Percentiles rank a stretch among this genome's conserved stretches.
These are phyloP conservation scores for Starmerella potacharoeniae DNA, from an alignment of 805 yeast species.

Conservation along the genomic window DNA sequence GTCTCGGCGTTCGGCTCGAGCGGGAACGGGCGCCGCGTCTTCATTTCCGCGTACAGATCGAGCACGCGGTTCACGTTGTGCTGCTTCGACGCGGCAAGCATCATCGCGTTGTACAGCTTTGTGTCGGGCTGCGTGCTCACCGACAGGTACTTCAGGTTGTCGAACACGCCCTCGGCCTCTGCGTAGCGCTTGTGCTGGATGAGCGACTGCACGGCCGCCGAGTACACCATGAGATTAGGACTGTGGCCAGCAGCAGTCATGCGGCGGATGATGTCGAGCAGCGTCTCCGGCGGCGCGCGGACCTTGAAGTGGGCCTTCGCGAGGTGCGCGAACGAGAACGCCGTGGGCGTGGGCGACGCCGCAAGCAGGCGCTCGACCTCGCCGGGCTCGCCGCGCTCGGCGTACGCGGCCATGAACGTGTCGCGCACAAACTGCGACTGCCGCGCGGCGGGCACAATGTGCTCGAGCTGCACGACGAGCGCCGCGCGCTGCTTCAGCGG, in stretches of 20 bases:
- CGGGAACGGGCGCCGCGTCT: constrained; percentile 27
- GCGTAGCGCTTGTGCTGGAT: constrained; percentile 39
- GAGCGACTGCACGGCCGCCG: constrained; percentile 51
- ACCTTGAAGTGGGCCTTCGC: constrained; percentile 26
- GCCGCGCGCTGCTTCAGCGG: constrained; percentile 23
- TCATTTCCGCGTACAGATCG: constrained; percentile 65
- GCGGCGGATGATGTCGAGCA: constrained; percentile 19
- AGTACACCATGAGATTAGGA: constrained; percentile 33
- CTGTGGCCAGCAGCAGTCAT: constrained; percentile 22
- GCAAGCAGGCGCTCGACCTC: constrained; percentile 23
- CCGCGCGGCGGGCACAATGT: constrained; percentile 17
- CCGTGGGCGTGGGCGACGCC: constrained; percentile 21
- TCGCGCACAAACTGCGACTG: constrained; percentile 20
- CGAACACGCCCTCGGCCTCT: constrained; percentile 65
- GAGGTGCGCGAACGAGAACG: constrained; percentile 27
- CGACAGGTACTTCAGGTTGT: constrained; percentile 73
- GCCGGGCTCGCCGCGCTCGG: constrained; percentile 22
- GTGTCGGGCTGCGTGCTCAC: constrained; percentile 54
- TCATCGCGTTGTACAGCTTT: constrained; percentile 57
- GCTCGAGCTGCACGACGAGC: constrained; percentile 18
- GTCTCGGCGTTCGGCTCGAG: constrained; percentile 36
- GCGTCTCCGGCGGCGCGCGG: constrained; percentile 19
- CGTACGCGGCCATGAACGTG: constrained; percentile 28
- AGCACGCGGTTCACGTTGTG: constrained; percentile 62
- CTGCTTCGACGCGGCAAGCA: constrained; percentile 51